Percentiles rank a stretch among this genome's conserved stretches.
phyloP scores from a whole-genome alignment of 106 monocot species.

The Chionographis japonica region DNA sequence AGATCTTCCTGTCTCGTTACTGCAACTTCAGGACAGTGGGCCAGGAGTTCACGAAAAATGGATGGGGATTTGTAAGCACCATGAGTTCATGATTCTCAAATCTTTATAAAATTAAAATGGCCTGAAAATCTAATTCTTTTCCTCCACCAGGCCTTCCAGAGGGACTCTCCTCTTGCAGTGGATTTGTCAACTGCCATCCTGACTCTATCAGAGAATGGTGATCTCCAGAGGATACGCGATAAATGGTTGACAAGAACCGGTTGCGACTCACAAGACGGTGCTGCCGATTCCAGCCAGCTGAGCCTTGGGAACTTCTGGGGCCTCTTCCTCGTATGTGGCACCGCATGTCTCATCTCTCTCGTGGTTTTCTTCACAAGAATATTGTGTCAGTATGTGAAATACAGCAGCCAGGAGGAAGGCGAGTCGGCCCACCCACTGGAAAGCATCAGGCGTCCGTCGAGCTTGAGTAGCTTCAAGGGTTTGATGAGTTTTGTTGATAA shows the following conservation, averaged over 20 bases:
- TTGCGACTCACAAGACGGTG: constrained; percentile 25
- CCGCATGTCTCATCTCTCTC: constrained; percentile 56
- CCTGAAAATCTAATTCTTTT: neutral
- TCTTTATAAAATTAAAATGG: neutral
- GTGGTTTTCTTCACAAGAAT: constrained; percentile 55
- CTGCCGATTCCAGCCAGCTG: constrained; percentile 34
- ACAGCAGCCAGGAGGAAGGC: constrained; percentile 1
- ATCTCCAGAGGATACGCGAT: constrained; percentile 89
- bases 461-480: constrained; percentile 38
- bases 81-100: neutral
- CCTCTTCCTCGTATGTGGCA: constrained; percentile 79
- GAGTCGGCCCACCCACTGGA: neutral
- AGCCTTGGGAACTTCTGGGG: constrained; percentile 84
- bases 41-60: constrained; percentile 78
- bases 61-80: constrained; percentile 94
- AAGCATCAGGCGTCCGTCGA: constrained; percentile 8
- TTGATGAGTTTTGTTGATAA: constrained; percentile 66
- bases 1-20: constrained; percentile 65
- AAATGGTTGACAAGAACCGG: constrained; percentile 44
- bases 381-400: constrained; percentile 50
- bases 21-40: constrained; percentile 78
- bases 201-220: constrained; percentile 72
- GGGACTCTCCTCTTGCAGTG: constrained; percentile 83
- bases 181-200: constrained; percentile 94
- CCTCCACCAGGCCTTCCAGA: constrained; percentile 69